Base-by-base conservation (phyloP, 495 filamentous ascomycete species). In the Aspergillus steynii region DNA sequence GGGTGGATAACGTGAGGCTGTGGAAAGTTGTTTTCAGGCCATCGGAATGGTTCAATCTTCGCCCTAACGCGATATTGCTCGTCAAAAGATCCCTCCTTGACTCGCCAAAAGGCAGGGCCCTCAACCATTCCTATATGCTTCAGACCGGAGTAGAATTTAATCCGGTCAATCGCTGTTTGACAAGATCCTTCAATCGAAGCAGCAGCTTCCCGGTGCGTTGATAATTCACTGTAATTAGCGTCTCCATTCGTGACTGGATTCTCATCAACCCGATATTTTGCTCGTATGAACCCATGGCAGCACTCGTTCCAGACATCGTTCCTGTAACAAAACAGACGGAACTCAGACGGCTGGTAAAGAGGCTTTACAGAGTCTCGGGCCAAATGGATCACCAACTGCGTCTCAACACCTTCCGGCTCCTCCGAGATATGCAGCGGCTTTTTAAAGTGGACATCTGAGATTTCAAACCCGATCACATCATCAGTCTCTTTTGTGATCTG, bases 401-500 rank as follows among this genome's bases (percentile, higher is more conserved):
- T 71, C 60, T 82, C 77, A 28, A 76, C 42, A n/a, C 73, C 78
- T 6, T 73, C 56, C 1, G 66, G 59, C 0, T 61, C 59, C 0
- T 65, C 48, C 8, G 74, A 61, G 34, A 76, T 68, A 29, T 73
- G 56, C 27, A 77, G 61, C 1, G 74, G 66, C 29, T 56, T 65
- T 7, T 70, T 58, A 29, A 78, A 59, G 26, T 45, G 37, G 27
- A 73, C 62, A 29, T 80, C 67, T 12, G 66, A 64, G 3, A 78
- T 49, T 7, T 61, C 58, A 57, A 66, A 75, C n/a, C 52, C 56
- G 37, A 31, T 20, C 31, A 71, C 58, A 25, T 7, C 28, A 50
- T 54, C 50, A 1, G 28, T 58, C 56, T 14, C 6, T 31, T 57
- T 56, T 25, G 61, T 54, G 2, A 55, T 61, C 29, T 74, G 72